These are phyloP conservation scores for Thalassia testudinum DNA, from an alignment of 116 monocot species.

Conservation along the genomic window DNA sequence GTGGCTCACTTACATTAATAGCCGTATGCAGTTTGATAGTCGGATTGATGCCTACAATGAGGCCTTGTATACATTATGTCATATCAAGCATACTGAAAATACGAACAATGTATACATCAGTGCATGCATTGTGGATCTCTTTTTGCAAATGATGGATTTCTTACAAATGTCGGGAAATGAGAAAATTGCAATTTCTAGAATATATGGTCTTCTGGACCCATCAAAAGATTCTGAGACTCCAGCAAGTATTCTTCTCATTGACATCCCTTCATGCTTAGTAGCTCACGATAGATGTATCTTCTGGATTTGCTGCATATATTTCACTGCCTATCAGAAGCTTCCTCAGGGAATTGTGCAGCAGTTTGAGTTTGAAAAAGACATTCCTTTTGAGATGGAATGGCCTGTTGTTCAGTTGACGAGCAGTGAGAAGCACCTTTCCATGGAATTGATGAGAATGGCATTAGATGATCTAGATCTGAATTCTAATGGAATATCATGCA, in stretches of 20 bases:
- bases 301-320: constrained; percentile 56
- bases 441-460: constrained; percentile 36
- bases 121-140: constrained; percentile 66
- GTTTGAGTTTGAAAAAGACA: constrained; percentile 53
- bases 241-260: constrained; percentile 15
- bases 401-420: constrained; percentile 20
- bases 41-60: constrained; percentile 46
- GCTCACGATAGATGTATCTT: constrained; percentile 64
- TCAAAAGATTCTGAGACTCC: constrained; percentile 8
- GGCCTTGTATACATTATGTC: constrained; percentile 46
- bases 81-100: constrained; percentile 5
- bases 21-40: constrained; percentile 37
- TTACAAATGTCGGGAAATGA: constrained; percentile 49
- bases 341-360: constrained; percentile 42
- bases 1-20: constrained; percentile 89
- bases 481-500: constrained; percentile 5
- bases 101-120: constrained; percentile 28
- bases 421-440: constrained; percentile 15
- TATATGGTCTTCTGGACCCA: constrained; percentile 18
- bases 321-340: constrained; percentile 51
- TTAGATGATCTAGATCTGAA: constrained; percentile 16
- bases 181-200: constrained; percentile 33
- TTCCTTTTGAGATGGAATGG: constrained; percentile 52
- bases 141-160: constrained; percentile 80
- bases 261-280: constrained; percentile 39